A percentile compares a stretch with the other conserved stretches of the same genome.
These are phyloP conservation scores for Dactylellina haptotyla DNA, from an alignment of 2,329 filamentous ascomycete species.

Conservation along the genomic window DNA sequence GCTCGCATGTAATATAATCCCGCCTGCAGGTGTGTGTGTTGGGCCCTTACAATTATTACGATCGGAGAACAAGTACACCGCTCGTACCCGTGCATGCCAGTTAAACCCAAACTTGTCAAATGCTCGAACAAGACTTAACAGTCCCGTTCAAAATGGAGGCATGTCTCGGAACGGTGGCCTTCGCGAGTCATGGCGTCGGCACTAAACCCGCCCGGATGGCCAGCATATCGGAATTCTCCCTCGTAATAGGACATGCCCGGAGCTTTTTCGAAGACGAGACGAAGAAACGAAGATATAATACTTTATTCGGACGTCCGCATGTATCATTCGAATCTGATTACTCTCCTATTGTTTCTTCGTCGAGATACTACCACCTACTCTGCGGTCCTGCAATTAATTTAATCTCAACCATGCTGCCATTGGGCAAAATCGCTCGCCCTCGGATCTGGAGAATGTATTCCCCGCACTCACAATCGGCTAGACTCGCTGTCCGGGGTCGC, in stretches of 20 bases:
- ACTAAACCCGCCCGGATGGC: constrained; percentile 9
- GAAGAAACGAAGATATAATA: constrained; percentile 4
- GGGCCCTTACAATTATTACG: not conserved
- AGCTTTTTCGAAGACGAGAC: too few relatives aligned
- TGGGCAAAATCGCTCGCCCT: not conserved
- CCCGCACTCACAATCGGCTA: constrained; percentile 35
- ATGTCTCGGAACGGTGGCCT: constrained; percentile 32
- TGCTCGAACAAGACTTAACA: not conserved
- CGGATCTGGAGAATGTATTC: constrained; percentile 17
- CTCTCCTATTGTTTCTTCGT: too few relatives aligned
- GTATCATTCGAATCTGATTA: not conserved
- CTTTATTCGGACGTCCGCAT: not conserved
- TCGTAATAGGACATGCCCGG: too few relatives aligned
- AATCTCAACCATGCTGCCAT: constrained; percentile 10
- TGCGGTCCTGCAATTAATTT: not conserved
- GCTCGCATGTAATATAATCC: too few relatives aligned
- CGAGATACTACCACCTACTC: not conserved
- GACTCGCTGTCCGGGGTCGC: not conserved
- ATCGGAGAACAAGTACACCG: too few relatives aligned
- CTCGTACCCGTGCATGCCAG: not conserved
- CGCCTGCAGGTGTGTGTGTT: not conserved
- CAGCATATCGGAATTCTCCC: constrained; percentile 19
- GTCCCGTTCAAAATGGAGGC: not conserved
- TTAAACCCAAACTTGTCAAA: too few relatives aligned
- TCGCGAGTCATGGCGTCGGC: constrained; percentile 37